These are phyloP conservation scores for Citrullus amarus DNA, from an alignment of 306 rosid species.

Conservation along the genomic window DNA sequence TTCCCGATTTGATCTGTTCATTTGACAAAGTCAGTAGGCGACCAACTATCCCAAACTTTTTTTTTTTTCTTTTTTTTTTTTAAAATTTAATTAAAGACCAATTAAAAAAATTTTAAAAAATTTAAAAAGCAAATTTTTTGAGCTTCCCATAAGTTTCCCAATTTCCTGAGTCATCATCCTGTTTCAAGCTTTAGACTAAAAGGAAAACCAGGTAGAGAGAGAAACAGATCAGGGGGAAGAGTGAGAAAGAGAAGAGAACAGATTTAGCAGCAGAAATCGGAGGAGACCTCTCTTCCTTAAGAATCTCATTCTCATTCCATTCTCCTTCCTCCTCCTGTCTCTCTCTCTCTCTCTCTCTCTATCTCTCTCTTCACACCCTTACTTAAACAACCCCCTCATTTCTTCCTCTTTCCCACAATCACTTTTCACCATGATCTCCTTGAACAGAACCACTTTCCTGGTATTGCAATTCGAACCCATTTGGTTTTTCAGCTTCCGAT, in stretches of 20 bases:
- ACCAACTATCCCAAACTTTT: background rate
- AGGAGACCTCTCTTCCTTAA: background rate
- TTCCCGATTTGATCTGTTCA: background rate
- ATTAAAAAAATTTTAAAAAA: background rate
- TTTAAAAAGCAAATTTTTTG: background rate
- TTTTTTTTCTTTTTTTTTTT: too few relatives aligned
- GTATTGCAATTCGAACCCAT: background rate
- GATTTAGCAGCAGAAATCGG: background rate
- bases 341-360: background rate
- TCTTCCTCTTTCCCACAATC: background rate
- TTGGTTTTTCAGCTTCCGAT: background rate
- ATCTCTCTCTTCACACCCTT: background rate
- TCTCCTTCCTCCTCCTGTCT: background rate
- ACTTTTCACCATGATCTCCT: conserved; percentile 1
- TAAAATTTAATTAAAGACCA: background rate
- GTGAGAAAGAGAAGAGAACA: background rate
- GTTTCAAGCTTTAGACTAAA: background rate
- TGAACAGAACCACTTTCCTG: background rate
- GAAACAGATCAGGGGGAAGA: background rate
- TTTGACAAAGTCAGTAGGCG: background rate
- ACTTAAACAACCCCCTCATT: background rate
- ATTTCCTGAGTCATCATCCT: background rate
- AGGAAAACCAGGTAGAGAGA: background rate
- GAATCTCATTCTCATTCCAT: background rate
- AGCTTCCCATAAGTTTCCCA: conserved; percentile 9